Evolutionary conservation across 2,329 filamentous ascomycete genomes (phyloP), one percentile per base, ranked within the genome.

Genomic region (Penicillium crustosum): DNA sequence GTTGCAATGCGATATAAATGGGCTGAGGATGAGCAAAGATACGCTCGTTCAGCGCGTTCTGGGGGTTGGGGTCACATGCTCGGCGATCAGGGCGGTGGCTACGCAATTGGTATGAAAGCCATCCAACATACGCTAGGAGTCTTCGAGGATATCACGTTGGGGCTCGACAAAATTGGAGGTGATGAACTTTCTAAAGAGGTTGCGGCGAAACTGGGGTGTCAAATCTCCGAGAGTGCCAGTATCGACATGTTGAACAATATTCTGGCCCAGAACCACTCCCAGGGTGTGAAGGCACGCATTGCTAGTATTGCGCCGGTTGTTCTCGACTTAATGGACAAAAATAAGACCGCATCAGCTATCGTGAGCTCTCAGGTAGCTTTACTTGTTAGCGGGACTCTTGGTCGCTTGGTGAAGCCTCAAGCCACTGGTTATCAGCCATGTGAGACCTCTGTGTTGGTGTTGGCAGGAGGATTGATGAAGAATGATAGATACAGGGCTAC

Each of bases 61-160:
- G 78, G 78, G 2, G 78, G 78, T 13, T 80, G 78, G 78, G 77
- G 78, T 3, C 68, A 74, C 55, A 63, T 79, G 6, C 65, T 80
- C 2, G 77, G 78, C 1, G 78, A 81, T 49, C 76, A 80, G 38
- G 78, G 78, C 0, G 72, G 72, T 0, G 78, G 76, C 3, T 79
- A 73, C 59, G 69, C 71, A 1, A 75, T 79, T 15, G 78, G 78
- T 1, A 61, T 72, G 29, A 66, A 72, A 49, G 76, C 70, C 0
- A 63, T 77, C 13, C 70, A 73, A 13, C 57, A 64, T 4, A 68
- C 75, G 0, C 59, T 79, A n/a, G 58, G 58, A 2, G 56, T 61
- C 4, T 58, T 72, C 9, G 75, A 79, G 51, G 55, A 67, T 3
- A 56, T 64, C 13, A 58, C 53, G 0, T 56, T 70, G 1, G 61